Base-by-base conservation (phyloP, 2,329 filamentous ascomycete species). In the Colletotrichum sp. region DNA sequence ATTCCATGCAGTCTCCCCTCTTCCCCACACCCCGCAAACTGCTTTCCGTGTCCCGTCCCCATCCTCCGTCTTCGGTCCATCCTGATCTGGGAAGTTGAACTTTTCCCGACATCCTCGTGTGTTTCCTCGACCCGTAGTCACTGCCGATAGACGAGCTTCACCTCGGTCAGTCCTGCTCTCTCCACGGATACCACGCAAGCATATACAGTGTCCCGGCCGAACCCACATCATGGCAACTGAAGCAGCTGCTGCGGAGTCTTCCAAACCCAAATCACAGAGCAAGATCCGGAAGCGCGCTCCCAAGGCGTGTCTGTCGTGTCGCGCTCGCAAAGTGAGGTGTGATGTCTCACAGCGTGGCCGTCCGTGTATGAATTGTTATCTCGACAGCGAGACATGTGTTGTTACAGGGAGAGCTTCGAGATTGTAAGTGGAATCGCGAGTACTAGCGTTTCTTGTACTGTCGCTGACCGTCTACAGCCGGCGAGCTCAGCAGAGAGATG, bases 341-440 rank as follows among this genome's bases (percentile, higher is more conserved):
- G 88, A 89, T 78, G 87, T 89, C 18, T 88, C 85, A 55, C 87
- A 88, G 77, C 83, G 86, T 73, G 88, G 87, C 5, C 82, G 84
- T 36, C 88, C 88, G 9, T 90, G 86, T 81, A 89, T 89, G 83
- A 89, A 89, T 72, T 90, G 88, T 79, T 87, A 87, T 61, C 86
- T 89, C 71, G 88, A 90, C 77, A 87, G 86, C 74, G 87, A 89
- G 78, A 83, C 82, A 0, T 85, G 85, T 77, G 80, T 88, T 67
- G 82, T 86, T 72, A 86, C 83, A 10, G 83, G 83, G 57, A 82
- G 85, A 75, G 85, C 84, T 24, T 86, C 84, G 6, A 83, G 83
- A 74, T 84, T 85, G 85, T 86, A 77, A 81, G 85, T 81, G 12
- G 18, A 36, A 15, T 10, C 10, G 43, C n/a, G 3, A 12, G 6